These are phyloP conservation scores for Xylaria venustula DNA, from an alignment of 495 filamentous ascomycete genomes.

Conservation along the genomic window DNA sequence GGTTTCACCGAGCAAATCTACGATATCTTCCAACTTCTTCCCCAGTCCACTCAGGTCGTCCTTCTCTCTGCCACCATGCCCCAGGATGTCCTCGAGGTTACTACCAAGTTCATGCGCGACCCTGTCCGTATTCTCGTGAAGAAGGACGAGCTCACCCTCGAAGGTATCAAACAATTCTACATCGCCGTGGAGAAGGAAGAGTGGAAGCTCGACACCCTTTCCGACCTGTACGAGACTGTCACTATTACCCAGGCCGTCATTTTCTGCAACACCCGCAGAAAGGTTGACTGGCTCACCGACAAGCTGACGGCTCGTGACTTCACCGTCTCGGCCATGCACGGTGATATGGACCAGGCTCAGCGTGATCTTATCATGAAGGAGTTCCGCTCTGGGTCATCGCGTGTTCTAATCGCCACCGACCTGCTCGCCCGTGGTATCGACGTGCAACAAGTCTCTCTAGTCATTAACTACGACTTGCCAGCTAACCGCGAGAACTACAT, in stretches of 20 bases:
- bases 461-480: constrained; percentile 99
- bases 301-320: constrained; percentile 98
- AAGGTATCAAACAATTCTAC: constrained; percentile 99
- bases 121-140: constrained; percentile 98
- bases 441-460: constrained; percentile 97
- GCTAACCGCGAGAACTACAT: constrained; percentile 99
- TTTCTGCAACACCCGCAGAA: constrained; percentile 99
- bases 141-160: constrained; percentile 97
- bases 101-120: constrained; percentile 99
- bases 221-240: constrained; percentile 97
- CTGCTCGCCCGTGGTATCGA: constrained; percentile 98
- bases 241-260: constrained; percentile 99
- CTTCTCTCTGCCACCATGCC: constrained; percentile 97
- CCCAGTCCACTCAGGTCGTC: constrained; percentile 95
- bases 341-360: constrained; percentile 96
- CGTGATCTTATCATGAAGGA: constrained; percentile 99
- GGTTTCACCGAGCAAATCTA: constrained; percentile 99
- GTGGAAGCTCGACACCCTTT: constrained; percentile 99
- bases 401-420: constrained; percentile 97
- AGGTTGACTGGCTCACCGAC: constrained; percentile 99
- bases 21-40: constrained; percentile 98
- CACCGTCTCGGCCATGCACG: constrained; percentile 99
- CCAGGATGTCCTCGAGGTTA: constrained; percentile 98
- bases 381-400: constrained; percentile 95
- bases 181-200: constrained; percentile 99